Evolutionary conservation across 148 eudicot genomes (phyloP).

Genomic region (Dysphania ambrosioides): DNA sequence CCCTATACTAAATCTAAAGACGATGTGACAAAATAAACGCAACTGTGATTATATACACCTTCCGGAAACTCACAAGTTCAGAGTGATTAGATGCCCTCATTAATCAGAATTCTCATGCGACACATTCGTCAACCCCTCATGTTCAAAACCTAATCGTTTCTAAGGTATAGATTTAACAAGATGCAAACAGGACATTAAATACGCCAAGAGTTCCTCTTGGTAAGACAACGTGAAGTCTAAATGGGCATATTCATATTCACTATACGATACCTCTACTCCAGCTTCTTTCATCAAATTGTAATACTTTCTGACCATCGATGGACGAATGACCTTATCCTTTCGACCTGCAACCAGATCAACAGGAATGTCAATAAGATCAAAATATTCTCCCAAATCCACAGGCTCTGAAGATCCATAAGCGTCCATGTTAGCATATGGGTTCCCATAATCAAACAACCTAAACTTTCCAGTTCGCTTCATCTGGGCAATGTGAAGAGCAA

Average conservation of each 20-base stretch:
- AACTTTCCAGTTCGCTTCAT: constrained; percentile 67
- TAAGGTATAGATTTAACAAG: constrained; percentile 52
- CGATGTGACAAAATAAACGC: neutral
- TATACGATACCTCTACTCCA: constrained; percentile 67
- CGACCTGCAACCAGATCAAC: constrained; percentile 88
- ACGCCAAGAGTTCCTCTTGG: constrained; percentile 82
- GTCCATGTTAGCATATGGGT: constrained; percentile 51
- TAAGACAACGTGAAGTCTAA: constrained; percentile 94
- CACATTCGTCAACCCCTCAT: neutral
- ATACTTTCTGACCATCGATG: constrained; percentile 83
- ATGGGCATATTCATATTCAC: constrained; percentile 88
- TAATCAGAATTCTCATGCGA: constrained; percentile 20
- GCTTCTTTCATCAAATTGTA: constrained; percentile 61
- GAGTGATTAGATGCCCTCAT: neutral
- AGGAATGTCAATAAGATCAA: constrained; percentile 71
- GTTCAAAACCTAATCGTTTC: neutral
- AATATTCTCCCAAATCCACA: constrained; percentile 64
- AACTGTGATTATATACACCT: constrained; percentile 25
- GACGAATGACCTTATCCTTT: constrained; percentile 81
- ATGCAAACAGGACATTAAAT: constrained; percentile 73
- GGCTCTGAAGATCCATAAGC: constrained; percentile 78
- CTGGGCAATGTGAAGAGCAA: constrained; percentile 89
- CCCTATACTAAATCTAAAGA: constrained; percentile 9
- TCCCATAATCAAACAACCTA: constrained; percentile 87
- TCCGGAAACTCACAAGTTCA: neutral